A percentile compares a stretch with the other conserved stretches of the same genome.
These are phyloP conservation scores for Globisporangium rhizosaccharum DNA, from an alignment of 352 stramenopile genomes.

Conservation along the genomic window DNA sequence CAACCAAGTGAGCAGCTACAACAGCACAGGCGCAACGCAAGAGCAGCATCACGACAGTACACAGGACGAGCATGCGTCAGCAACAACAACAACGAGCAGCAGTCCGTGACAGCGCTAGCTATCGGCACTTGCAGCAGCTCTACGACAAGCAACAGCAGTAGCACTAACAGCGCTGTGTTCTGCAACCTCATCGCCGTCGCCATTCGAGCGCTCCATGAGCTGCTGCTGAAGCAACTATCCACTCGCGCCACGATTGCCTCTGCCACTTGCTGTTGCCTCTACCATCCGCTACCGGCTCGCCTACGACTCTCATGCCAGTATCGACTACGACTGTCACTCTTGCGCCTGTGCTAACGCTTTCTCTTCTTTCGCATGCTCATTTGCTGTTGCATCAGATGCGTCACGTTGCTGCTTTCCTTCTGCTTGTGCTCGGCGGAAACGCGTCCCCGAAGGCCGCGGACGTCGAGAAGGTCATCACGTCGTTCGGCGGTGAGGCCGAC, in stretches of 20 bases:
- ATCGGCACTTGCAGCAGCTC: neutral
- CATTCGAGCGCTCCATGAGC: too few species aligned
- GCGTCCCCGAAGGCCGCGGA: slow-evolving; percentile 63
- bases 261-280: neutral
- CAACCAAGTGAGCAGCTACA: too few species aligned
- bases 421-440: slow-evolving; percentile 85
- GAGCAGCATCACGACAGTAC: too few species aligned
- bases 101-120: neutral
- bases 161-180: neutral
- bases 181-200: neutral
- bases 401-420: slow-evolving; percentile 91
- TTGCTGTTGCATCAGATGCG: slow-evolving; percentile 54
- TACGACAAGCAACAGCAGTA: neutral
- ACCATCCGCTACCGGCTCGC: neutral
- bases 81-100: too few species aligned
- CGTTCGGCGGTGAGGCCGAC: slow-evolving; percentile 80
- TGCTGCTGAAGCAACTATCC: neutral
- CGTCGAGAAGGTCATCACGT: slow-evolving; percentile 80
- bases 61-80: too few species aligned
- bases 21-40: too few species aligned
- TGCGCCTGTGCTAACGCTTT: neutral
- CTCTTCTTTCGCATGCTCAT: slow-evolving; percentile 4
- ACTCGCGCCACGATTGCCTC: neutral
- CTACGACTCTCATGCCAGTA: neutral
- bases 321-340: neutral